Conservation (phyloP, 1,139 yeast genomes). For the Kodamaea alishanica region DNA sequence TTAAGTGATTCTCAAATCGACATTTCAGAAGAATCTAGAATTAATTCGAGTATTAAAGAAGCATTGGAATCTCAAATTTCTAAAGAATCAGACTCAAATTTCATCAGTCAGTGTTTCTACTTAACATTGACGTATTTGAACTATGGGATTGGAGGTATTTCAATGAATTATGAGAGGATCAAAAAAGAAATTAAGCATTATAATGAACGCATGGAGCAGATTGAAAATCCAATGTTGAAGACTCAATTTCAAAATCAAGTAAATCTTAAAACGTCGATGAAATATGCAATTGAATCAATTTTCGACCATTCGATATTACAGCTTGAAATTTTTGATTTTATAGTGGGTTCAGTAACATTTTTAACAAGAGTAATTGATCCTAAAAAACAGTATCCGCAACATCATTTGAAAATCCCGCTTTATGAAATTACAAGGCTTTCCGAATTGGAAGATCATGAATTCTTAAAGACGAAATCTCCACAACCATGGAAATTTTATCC, state of each 20-base stretch:
- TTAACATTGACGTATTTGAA: slow-evolving; percentile 75
- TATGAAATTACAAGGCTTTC: slow-evolving; percentile 47
- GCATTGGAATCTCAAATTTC: slow-evolving; percentile 51
- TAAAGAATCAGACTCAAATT: slow-evolving; percentile 31
- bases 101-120: slow-evolving; percentile 85
- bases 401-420: slow-evolving; percentile 60
- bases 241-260: slow-evolving; percentile 45
- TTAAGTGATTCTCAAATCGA: slow-evolving; percentile 54
- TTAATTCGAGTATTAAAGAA: slow-evolving; percentile 71
- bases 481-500: slow-evolving; percentile 83
- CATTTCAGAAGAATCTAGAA: slow-evolving; percentile 75
- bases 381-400: slow-evolving; percentile 57
- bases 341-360: slow-evolving; percentile 72
- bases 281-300: slow-evolving; percentile 56
- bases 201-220: slow-evolving; percentile 48
- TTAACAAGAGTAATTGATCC: slow-evolving; percentile 74
- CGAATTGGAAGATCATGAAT: slow-evolving; percentile 66
- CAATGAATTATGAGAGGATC: slow-evolving; percentile 53
- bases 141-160: slow-evolving; percentile 84
- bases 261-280: slow-evolving; percentile 39
- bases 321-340: slow-evolving; percentile 67
- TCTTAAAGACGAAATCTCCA: slow-evolving; percentile 61
- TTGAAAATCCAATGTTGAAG: slow-evolving; percentile 37
- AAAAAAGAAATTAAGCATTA: slow-evolving; percentile 51
- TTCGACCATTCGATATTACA: slow-evolving; percentile 55